Conservation (phyloP, 148 eudicot species). For the Vaccinium corymbosum region DNA sequence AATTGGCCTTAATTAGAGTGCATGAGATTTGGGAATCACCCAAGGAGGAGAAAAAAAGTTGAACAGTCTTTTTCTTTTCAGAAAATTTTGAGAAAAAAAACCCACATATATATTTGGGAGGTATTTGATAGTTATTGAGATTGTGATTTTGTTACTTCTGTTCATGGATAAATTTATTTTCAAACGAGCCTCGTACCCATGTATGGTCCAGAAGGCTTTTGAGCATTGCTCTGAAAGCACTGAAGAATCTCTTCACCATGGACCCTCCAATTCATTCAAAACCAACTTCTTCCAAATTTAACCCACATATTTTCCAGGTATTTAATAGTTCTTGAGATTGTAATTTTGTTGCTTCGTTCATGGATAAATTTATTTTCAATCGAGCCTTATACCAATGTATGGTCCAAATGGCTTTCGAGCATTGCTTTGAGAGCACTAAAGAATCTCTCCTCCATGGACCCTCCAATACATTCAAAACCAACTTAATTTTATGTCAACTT, state of each 20-base stretch:
- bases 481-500: slow-evolving; percentile 25
- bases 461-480: slow-evolving; percentile 7
- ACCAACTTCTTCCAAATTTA: not conserved
- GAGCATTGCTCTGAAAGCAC: too few relatives aligned
- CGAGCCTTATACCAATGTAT: not conserved
- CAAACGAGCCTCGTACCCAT: not conserved
- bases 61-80: not conserved
- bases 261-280: too few relatives aligned
- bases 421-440: too few relatives aligned
- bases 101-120: not conserved
- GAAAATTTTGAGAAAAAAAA: not conserved
- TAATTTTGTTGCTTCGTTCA: slow-evolving; percentile 15
- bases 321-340: not conserved
- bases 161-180: not conserved
- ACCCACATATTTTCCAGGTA: not conserved
- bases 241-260: not conserved
- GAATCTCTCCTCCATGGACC: not conserved
- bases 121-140: not conserved
- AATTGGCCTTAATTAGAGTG: too few relatives aligned
- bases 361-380: not conserved
- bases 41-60: too few relatives aligned
- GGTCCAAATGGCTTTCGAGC: not conserved
- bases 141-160: slow-evolving; percentile 13
- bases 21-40: too few relatives aligned
- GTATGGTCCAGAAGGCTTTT: not conserved